Percentiles rank a stretch among this genome's conserved stretches.
Evolutionary conservation across 177 flowering plant species (phyloP).

Genomic region (Vitis hybrid): DNA sequence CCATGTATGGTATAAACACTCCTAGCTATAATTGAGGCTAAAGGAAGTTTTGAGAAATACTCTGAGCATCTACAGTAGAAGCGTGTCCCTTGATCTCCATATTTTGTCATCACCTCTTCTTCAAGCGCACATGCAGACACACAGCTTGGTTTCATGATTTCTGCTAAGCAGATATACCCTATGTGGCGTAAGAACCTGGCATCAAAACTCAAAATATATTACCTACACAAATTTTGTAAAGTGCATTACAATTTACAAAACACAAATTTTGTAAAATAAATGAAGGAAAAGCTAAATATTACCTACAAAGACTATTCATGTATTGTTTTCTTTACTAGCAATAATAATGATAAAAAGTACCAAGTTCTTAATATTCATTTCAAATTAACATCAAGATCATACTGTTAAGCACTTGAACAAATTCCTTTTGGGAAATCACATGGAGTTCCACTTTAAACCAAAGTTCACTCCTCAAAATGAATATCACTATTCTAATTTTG

Average conservation of each 20-base stretch:
- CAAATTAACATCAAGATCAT: too few relatives aligned
- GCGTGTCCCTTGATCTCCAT: slow-evolving; percentile 15
- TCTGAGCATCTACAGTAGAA: slow-evolving; percentile 20
- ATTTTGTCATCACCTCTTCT: slow-evolving; percentile 22
- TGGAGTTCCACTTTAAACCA: too few relatives aligned
- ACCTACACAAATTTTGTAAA: neutral
- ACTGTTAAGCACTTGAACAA: too few relatives aligned
- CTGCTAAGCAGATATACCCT: slow-evolving; percentile 28
- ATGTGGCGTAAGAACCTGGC: slow-evolving; percentile 25
- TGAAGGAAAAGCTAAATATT: too few relatives aligned
- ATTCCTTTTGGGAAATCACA: too few relatives aligned
- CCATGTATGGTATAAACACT: slow-evolving; percentile 27
- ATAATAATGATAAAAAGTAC: too few relatives aligned
- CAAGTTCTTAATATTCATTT: too few relatives aligned
- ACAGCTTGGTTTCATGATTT: slow-evolving; percentile 25
- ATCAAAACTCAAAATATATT: neutral
- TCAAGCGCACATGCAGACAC: slow-evolving; percentile 15
- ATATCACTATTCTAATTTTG: neutral
- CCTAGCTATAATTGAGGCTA: slow-evolving; percentile 23
- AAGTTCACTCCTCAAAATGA: neutral
- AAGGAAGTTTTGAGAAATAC: slow-evolving; percentile 21
- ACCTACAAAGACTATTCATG: too few relatives aligned
- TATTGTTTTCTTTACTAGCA: too few relatives aligned
- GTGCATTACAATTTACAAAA: too few relatives aligned
- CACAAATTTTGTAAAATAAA: too few relatives aligned